Percentiles rank a stretch among this genome's conserved stretches.
Evolutionary conservation across 148 eudicot genomes (phyloP).

Genomic region (Suaeda aralocaspica): DNA sequence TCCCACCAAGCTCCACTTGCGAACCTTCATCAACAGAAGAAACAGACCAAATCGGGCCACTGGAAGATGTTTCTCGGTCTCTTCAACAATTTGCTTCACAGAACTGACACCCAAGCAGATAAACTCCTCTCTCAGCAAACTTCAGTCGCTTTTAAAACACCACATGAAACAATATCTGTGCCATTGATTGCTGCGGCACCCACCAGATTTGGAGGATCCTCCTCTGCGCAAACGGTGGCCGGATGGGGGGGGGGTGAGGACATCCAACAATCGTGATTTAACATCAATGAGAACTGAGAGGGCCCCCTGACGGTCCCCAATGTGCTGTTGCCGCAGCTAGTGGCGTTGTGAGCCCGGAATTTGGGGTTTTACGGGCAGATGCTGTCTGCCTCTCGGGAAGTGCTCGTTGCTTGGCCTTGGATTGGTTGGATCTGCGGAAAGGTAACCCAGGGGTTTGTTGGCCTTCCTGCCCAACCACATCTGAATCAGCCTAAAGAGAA

Average conservation of each 20-base stretch:
- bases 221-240: conserved; percentile 48
- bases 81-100: conserved; percentile 70
- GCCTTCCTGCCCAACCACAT: conserved; percentile 88
- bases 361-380: conserved; percentile 81
- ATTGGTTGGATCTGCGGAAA: conserved; percentile 64
- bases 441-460: conserved; percentile 46
- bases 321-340: conserved; percentile 81
- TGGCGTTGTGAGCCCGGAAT: too few species aligned
- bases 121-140: conserved; percentile 60
- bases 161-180: conserved; percentile 62
- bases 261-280: conserved; percentile 63
- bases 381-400: conserved; percentile 83
- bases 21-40: conserved; percentile 63
- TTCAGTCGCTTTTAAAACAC: conserved; percentile 56
- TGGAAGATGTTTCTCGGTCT: conserved; percentile 51
- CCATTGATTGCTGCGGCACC: conserved; percentile 28
- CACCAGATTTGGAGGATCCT: conserved; percentile 42
- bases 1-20: conserved; percentile 88
- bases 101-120: conserved; percentile 66
- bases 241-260: conserved; percentile 84
- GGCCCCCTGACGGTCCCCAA: conserved; percentile 96
- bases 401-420: conserved; percentile 75
- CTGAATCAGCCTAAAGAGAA: conserved; percentile 68
- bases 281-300: conserved; percentile 91
- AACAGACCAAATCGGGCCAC: conserved; percentile 45